Conservation (phyloP, 163 green algal species). For the Scenedesmus sp. region DNA sequence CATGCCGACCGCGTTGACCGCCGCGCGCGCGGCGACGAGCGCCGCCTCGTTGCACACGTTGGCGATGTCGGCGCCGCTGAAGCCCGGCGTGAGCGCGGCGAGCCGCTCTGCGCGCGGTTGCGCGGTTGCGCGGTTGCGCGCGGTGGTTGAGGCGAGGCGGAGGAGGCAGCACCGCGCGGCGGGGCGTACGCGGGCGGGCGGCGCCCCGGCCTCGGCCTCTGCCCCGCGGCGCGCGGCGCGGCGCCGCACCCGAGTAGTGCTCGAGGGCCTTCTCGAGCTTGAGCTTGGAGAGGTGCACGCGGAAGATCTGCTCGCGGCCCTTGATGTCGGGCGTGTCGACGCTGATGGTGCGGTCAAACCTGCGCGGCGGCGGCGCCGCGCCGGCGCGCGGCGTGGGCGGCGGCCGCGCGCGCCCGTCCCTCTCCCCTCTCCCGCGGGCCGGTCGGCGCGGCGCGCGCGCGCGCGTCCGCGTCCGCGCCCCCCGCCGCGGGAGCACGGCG, state of each 20-base stretch:
- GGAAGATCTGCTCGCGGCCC: conserved; percentile 97
- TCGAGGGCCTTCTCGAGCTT: conserved; percentile 73
- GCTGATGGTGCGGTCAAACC: conserved; percentile 93
- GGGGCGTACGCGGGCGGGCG: too few relatives aligned
- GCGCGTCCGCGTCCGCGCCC: too few relatives aligned
- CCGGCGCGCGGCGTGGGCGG: too few relatives aligned
- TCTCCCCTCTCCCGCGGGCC: too few relatives aligned
- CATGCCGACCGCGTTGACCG: conserved; percentile 74
- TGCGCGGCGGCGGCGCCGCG: not conserved
- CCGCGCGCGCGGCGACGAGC: conserved; percentile 88
- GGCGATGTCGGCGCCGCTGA: conserved; percentile 98
- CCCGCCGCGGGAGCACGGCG: not conserved
- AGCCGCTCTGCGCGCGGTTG: conserved; percentile 77
- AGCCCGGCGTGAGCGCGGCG: conserved; percentile 93
- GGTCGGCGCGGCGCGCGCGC: too few relatives aligned
- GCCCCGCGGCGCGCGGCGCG: too few relatives aligned
- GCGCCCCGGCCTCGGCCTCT: too few relatives aligned
- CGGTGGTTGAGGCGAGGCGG: too few relatives aligned
- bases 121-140: too few relatives aligned
- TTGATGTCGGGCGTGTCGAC: conserved; percentile 98
- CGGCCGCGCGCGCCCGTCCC: too few relatives aligned
- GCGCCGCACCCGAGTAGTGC: conserved; percentile 71
- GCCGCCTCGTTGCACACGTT: conserved; percentile 99
- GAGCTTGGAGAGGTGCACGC: conserved; percentile 82
- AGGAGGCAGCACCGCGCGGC: too few relatives aligned